Evolutionary conservation across 768 basidiomycete species (phyloP), one percentile per base, ranked within the genome.

Genomic region (Rhizopogon vesiculosus): DNA sequence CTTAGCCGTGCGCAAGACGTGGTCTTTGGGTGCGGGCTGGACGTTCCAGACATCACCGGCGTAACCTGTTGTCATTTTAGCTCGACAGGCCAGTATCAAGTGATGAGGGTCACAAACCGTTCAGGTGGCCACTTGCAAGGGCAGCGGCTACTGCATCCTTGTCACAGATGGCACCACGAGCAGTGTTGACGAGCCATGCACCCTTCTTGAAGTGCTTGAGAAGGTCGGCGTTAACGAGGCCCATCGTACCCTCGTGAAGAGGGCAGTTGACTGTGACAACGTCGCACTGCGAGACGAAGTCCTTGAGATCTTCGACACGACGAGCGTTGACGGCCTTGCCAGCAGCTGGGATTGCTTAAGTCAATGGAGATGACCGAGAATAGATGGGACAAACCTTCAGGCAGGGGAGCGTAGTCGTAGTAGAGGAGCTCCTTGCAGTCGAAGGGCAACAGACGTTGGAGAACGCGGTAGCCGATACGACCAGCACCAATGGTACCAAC

Each of bases 101-200:
- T 33, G 18, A 15, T n/a, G 5, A 3, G 4, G 8, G 19, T 19
- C 31, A 62, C 60, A 46, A 43, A 71, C 87, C 93, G 54, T 74
- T 69, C 58, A 95, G 70, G 31, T 91, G 88, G 16, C 93, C 93
- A 51, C 80, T 84, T 74, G 82, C 77, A 54, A 96, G 68, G 12
- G 93, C 91, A 0, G 68, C 84, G 4, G 86, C 85, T 56, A 95
- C 86, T 42, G 84, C 91, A 58, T 92, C 84, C 61, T 84, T 84
- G 72, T 91, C 86, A 67, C 89, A 92, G 64, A 96, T 93, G 42
- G 93, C 93, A 43, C 93, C 93, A 62, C 92, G 90, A 51, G 91
- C 91, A 29, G 91, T 93, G 81, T 96, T 96, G 66, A 96, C 87
- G 64, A 95, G 83, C 88, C 89, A 93, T 15, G 92, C 82, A 48